These are phyloP conservation scores for Syzygium grande DNA, from an alignment of 345 rosid genomes.

Conservation along the genomic window DNA sequence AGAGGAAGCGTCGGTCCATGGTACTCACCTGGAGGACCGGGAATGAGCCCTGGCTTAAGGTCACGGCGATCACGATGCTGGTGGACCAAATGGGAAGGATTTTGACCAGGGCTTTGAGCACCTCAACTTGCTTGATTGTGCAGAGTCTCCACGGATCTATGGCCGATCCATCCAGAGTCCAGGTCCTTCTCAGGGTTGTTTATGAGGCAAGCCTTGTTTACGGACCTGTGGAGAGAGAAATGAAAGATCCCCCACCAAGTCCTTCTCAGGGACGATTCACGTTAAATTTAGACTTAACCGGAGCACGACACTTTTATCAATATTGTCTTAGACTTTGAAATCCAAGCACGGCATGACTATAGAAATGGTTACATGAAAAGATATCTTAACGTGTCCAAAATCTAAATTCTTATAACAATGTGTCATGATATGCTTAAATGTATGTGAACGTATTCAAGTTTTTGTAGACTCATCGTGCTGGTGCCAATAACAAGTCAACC, in stretches of 20 bases:
- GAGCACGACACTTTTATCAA: background rate
- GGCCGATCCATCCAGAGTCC: constrained; percentile 20
- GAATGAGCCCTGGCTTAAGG: constrained; percentile 35
- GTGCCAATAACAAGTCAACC: too few species aligned
- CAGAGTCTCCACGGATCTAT: constrained; percentile 33
- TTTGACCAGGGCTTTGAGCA: constrained; percentile 38
- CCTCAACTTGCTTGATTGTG: constrained; percentile 48
- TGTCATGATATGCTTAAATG: background rate
- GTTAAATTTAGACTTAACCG: background rate
- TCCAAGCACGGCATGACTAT: background rate
- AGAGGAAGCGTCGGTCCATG: constrained; percentile 37
- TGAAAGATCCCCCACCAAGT: background rate
- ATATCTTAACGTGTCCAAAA: background rate
- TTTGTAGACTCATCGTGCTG: background rate
- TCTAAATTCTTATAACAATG: background rate
- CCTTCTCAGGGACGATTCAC: background rate
- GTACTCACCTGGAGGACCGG: constrained; percentile 31
- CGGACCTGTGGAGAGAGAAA: constrained; percentile 10
- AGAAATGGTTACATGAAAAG: background rate
- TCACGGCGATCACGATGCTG: constrained; percentile 27
- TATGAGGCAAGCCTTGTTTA: constrained; percentile 48
- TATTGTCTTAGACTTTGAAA: background rate
- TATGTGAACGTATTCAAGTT: background rate
- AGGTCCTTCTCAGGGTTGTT: constrained; percentile 22
- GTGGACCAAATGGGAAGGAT: constrained; percentile 52